Base-by-base conservation (phyloP, 1,284 basidiomycete genomes). In the Ganoderma boninense region DNA sequence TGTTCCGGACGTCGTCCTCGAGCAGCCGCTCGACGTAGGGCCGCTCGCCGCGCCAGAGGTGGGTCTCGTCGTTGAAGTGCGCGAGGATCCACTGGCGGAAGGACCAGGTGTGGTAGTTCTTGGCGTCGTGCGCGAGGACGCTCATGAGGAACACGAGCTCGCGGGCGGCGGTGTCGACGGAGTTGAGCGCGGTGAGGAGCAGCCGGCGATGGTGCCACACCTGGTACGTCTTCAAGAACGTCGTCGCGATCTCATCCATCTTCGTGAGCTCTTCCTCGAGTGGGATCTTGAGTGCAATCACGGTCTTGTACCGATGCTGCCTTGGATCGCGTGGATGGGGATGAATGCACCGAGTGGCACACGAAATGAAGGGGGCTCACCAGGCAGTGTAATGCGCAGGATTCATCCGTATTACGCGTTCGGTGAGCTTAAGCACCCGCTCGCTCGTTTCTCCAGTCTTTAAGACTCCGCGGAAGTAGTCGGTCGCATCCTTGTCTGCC, bases 51-150 rank as follows among this genome's bases (percentile, higher is more conserved):
- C 79, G 82, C 97, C 97, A 98, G 54, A 97, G 79, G 26, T 68
- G 69, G 52, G 82, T 82, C 52, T 90, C 87, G 62, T 90, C 85
- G 74, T 91, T 87, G 81, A 95, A 95, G 79, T 93, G 90, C n/a
- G 92, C 90, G 64, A 97, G 89, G 14, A 96, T 81, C 94, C 95
- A 97, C 80, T 98, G 96, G 8, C 96, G 88, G 81, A 97, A 97
- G 5, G 94, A 93, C 96, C 96, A 98, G 0, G 96, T 97, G 81
- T 98, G 96, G 80, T 98, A 98, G 83, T 98, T 98, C 87, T 98
- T 98, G 62, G 89, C 82, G 79, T 98, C 97, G 26, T 82, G 85
- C 13, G 86, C 80, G 52, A 98, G 88, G 0, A 90, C 90, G 63
- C 84, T 81, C 66, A 90, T 87, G 77, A 96, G 92, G 81, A 97